These are phyloP conservation scores for Penium margaritaceum DNA, from an alignment of 139 green algal genomes.

Conservation along the genomic window DNA sequence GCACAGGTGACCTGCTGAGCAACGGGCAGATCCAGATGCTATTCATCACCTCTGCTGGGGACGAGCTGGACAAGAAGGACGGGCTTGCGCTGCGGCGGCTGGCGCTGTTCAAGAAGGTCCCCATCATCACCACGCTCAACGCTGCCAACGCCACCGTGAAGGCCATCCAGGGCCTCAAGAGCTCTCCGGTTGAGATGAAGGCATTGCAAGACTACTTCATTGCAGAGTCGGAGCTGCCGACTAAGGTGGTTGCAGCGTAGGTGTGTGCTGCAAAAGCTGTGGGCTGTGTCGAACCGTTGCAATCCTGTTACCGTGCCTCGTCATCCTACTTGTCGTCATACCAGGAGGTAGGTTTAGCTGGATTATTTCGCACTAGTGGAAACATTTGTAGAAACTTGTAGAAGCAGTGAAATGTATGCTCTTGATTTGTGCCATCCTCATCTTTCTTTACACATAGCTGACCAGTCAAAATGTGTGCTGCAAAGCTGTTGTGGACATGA, in stretches of 20 bases:
- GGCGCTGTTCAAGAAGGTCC: constrained; percentile 78
- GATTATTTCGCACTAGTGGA: not conserved
- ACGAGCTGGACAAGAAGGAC: constrained; percentile 81
- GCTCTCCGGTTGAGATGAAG: constrained; percentile 67
- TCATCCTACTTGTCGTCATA: no score
- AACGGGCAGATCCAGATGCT: constrained; percentile 66
- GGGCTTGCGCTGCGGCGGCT: constrained; percentile 82
- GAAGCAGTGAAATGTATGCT: no score
- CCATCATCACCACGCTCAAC: constrained; percentile 89
- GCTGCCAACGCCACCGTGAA: constrained; percentile 71
- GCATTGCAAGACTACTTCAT: constrained; percentile 72
- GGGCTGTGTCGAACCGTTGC: not conserved
- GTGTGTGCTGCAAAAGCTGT: not conserved
- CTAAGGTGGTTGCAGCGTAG: not conserved
- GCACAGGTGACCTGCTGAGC: constrained; percentile 38
- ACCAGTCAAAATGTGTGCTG: no score
- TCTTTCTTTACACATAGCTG: no score
- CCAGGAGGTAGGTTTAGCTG: not conserved
- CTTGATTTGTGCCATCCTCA: no score
- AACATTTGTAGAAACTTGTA: no score
- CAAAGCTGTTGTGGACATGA: no score
- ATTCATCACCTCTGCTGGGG: constrained; percentile 81
- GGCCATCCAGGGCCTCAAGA: constrained; percentile 72
- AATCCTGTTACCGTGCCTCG: not conserved
- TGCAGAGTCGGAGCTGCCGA: not conserved